Conservation (phyloP, 2,329 filamentous ascomycete species). For the Tolypocladium pustulatum region DNA sequence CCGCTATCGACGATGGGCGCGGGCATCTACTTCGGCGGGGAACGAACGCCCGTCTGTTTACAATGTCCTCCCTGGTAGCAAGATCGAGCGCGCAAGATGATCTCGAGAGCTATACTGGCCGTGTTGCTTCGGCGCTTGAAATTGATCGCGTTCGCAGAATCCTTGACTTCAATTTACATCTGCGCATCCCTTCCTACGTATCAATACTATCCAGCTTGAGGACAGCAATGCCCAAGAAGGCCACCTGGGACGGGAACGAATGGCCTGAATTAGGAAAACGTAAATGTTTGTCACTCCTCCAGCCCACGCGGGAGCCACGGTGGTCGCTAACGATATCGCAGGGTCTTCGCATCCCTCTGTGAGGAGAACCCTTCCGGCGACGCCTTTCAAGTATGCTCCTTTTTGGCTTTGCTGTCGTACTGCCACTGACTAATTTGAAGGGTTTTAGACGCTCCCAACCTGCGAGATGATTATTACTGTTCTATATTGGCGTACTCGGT, state of each 20-base stretch:
- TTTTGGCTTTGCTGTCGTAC: neutral
- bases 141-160: conserved; percentile 61
- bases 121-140: conserved; percentile 72
- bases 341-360: conserved; percentile 1
- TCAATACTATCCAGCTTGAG: neutral
- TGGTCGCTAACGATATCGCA: conserved; percentile 12
- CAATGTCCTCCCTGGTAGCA: conserved; percentile 34
- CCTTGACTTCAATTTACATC: conserved; percentile 38
- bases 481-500: conserved; percentile 78
- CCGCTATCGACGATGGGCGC: conserved; percentile 50
- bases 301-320: neutral
- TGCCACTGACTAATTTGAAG: conserved; percentile 22
- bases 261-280: neutral
- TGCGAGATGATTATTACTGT: conserved; percentile 96
- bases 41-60: conserved; percentile 59
- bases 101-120: conserved; percentile 56
- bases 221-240: neutral
- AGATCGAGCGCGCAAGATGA: conserved; percentile 44
- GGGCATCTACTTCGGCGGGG: conserved; percentile 57
- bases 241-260: neutral
- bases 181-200: conserved; percentile 2
- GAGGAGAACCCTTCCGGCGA: conserved; percentile 47
- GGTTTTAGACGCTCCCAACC: conserved; percentile 75
- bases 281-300: neutral
- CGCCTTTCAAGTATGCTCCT: conserved; percentile 62